These are phyloP conservation scores for Gracilaria caudata DNA, from an alignment of 23 red algal genomes.

Conservation along the genomic window DNA sequence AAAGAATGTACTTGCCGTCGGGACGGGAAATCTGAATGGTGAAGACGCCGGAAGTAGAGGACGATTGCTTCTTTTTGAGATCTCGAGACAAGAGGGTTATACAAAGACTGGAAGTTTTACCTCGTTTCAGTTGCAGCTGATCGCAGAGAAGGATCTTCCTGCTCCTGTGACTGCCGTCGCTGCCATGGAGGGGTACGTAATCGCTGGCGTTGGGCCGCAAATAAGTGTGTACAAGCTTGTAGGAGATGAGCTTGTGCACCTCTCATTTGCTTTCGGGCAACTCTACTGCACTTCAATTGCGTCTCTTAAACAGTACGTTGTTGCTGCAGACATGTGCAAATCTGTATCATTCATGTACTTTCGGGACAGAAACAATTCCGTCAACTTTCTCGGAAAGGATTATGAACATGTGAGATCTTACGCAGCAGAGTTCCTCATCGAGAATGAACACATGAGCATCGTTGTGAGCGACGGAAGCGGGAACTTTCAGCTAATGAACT, in stretches of 20 bases:
- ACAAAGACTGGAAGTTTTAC: conserved; percentile 66
- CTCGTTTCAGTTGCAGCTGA: conserved; percentile 88
- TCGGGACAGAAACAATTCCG: conserved; percentile 90
- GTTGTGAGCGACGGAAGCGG: conserved; percentile 74
- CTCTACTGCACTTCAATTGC: conserved; percentile 80
- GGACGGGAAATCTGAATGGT: conserved; percentile 87
- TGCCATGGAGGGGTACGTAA: conserved; percentile 87
- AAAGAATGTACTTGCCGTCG: conserved; percentile 92
- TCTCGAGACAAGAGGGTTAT: conserved; percentile 81
- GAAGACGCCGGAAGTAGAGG: conserved; percentile 90
- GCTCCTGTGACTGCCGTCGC: conserved; percentile 90
- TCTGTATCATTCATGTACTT: conserved; percentile 87
- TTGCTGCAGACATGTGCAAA: conserved; percentile 88
- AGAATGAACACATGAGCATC: conserved; percentile 68
- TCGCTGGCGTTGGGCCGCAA: conserved; percentile 77
- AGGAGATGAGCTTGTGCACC: conserved; percentile 91
- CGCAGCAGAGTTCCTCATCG: conserved; percentile 86
- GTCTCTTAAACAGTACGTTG: conserved; percentile 95
- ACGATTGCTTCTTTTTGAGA: conserved; percentile 90
- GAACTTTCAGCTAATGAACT: conserved; percentile 87
- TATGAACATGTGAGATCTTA: conserved; percentile 72
- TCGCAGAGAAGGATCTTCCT: conserved; percentile 93
- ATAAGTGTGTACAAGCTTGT: conserved; percentile 99
- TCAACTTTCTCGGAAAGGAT: conserved; percentile 96
- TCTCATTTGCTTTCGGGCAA: conserved; percentile 91